Base-by-base conservation (phyloP, 2,329 filamentous ascomycete genomes). In the Orbilia oligospora region DNA sequence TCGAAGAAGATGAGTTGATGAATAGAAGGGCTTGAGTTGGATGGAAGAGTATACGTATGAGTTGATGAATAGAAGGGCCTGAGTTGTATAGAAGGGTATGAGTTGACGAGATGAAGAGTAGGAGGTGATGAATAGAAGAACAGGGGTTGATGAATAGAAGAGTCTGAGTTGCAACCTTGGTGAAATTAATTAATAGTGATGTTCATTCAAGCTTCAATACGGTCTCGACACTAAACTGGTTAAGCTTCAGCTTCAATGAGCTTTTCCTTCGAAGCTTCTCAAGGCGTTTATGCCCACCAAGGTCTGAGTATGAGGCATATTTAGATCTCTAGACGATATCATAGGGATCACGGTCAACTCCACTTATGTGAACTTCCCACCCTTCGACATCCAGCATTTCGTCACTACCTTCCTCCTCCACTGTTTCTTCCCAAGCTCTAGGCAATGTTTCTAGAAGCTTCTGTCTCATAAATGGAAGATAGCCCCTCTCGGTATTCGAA, bases 401-500 rank as follows among this genome's bases (percentile, higher is more conserved):
- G 24, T 79, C 82, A 12, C 80, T 81, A 33, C 73, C 80, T 69
- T 83, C 80, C 22, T 80, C 81, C 36, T 83, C 51, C 22, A 84
- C 82, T 22, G 83, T 83, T 27, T 84, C 81, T 46, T 83, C 83
- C 89, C 90, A 91, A 80, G 88, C 87, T 61, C 86, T 84, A 67
- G 84, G 85, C 38, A 97, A 84, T 76, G 86, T 85, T 46, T 86
- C 86, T 81, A 90, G 86, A 81, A 97, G 85, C 84, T 90, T 89
- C 18, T 87, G 86, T 81, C 88, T 88, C 86, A 99, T 88, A 56
- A 92, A 89, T 76, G 91, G 88, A 82, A 99, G 85, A 83, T 95
- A 99, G 0, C 90, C 91, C 41, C 96, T 87, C 86, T 99, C 96
- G 0, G 93, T 96, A 84, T 98, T 98, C 81, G 92, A 95, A 84